Base-by-base conservation (phyloP, 1,284 basidiomycete genomes). In the Malassezia equina region DNA sequence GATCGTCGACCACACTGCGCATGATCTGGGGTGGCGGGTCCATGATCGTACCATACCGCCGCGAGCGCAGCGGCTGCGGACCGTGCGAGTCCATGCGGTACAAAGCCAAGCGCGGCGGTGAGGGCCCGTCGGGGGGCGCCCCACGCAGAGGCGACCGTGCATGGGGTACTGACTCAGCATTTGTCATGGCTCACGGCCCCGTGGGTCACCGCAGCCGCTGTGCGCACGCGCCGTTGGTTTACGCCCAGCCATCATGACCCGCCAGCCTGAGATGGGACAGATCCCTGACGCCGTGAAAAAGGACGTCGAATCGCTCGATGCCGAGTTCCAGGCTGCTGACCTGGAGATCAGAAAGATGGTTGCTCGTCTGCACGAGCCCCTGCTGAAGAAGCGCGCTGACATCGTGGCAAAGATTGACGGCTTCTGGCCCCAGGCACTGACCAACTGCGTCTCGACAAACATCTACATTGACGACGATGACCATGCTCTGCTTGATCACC, bases 391-490 rank as follows among this genome's bases (percentile, higher is more conserved):
- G 64, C 65, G 70, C 34, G 65, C 60, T 44, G 60, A 65, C 23
- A 59, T 72, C 24, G 55, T 67, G 13, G 59, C 59, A 4, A 59
- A 55, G 21, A 63, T 72, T 46, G 57, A 63, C 40, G 60, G 64
- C 52, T 72, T 72, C 41, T 72, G 70, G 70, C 59, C 62, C 49
- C 66, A 67, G 55, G 62, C 69, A 12, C 42, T 72, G 50, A 65
- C 53, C 54, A 71, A 72, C 62, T 68, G 65, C 55, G 63, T 67
- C 51, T 59, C 63, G 24, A 66, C 62, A 39, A 68, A 67, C 58
- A 62, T 70, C 40, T 72, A 69, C 64, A 65, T 72, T 42, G 68
- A 71, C 44, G 66, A 69, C 54, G 65, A 67, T 25, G 70, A 71
- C 51, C 64, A 69, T 42, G 61, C 63, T 8, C 63, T 63, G 34